A percentile compares a stretch with the other conserved stretches of the same genome.
Evolutionary conservation across 352 stramenopile species (phyloP).

Genomic region (Globisporangium heterothallicum): DNA sequence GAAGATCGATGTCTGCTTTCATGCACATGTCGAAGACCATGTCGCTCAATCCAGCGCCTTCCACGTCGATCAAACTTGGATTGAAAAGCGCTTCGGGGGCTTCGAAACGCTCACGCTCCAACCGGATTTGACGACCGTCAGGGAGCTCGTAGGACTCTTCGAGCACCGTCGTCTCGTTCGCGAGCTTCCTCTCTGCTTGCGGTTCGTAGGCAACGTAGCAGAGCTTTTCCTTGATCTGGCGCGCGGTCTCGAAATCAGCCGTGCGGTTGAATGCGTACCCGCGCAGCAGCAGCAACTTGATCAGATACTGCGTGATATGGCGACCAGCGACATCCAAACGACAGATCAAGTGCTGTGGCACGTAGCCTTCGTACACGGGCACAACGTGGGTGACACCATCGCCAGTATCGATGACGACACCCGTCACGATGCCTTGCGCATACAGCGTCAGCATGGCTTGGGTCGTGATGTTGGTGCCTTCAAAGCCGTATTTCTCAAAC

Average conservation of each 20-base stretch:
- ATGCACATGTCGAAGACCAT: slow-evolving; percentile 98
- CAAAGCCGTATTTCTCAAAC: slow-evolving; percentile 92
- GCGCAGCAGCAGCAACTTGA: slow-evolving; percentile 82
- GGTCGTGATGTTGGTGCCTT: slow-evolving; percentile 86
- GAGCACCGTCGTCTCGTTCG: slow-evolving; percentile 89
- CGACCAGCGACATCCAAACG: slow-evolving; percentile 87
- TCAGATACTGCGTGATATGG: slow-evolving; percentile 91
- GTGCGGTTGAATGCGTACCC: slow-evolving; percentile 91
- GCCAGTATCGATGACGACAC: slow-evolving; percentile 90
- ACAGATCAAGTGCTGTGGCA: slow-evolving; percentile 87
- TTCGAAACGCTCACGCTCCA: slow-evolving; percentile 95
- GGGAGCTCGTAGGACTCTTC: slow-evolving; percentile 94
- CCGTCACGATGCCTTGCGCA: slow-evolving; percentile 85
- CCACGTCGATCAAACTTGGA: slow-evolving; percentile 95
- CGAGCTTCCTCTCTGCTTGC: slow-evolving; percentile 76
- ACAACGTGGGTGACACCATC: slow-evolving; percentile 92
- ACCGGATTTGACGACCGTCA: slow-evolving; percentile 93
- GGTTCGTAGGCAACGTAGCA: slow-evolving; percentile 92
- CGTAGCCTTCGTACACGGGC: slow-evolving; percentile 88
- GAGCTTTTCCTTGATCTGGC: slow-evolving; percentile 93
- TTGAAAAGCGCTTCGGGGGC: slow-evolving; percentile 96
- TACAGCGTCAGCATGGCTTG: slow-evolving; percentile 94
- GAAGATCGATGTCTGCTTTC: slow-evolving; percentile 93
- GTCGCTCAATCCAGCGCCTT: slow-evolving; percentile 93
- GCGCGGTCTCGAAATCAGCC: slow-evolving; percentile 90